Evolutionary conservation across 2,329 filamentous ascomycete species (phyloP).

Genomic region (Sordariomycetes sp.): DNA sequence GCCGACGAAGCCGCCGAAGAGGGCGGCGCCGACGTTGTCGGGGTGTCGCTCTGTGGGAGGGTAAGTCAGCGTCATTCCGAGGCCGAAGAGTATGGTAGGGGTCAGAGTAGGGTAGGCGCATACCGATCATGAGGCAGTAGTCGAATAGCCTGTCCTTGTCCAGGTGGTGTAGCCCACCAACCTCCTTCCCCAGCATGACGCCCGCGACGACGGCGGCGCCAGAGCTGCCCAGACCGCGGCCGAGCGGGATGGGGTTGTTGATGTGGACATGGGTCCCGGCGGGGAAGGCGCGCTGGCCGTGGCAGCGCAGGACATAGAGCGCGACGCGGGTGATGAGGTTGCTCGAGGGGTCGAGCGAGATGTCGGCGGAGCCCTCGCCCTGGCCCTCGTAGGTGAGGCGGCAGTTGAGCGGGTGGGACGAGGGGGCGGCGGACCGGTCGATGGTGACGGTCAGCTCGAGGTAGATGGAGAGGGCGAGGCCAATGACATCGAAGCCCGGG

Average conservation of each 20-base stretch:
- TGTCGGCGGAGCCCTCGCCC: constrained; percentile 55
- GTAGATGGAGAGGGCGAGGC: constrained; percentile 85
- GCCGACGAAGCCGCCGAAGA: constrained; percentile 93
- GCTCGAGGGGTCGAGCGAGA: constrained; percentile 69
- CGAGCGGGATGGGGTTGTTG: constrained; percentile 87
- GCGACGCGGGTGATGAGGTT: constrained; percentile 93
- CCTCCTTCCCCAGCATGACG: constrained; percentile 83
- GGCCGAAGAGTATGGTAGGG: background rate
- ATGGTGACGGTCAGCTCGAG: constrained; percentile 79
- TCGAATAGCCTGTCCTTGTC: constrained; percentile 77
- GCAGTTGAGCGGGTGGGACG: constrained; percentile 65
- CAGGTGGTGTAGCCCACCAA: constrained; percentile 62
- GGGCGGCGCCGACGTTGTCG: constrained; percentile 86
- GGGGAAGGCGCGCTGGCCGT: constrained; percentile 76
- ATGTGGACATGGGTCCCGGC: constrained; percentile 83
- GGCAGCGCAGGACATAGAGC: constrained; percentile 86
- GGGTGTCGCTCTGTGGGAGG: constrained; percentile 60
- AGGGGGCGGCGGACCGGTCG: constrained; percentile 35
- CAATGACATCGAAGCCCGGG: constrained; percentile 95
- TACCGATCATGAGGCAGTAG: constrained; percentile 93
- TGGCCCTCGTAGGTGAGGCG: constrained; percentile 81
- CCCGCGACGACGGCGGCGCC: constrained; percentile 92
- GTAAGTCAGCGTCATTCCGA: background rate
- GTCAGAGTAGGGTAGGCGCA: constrained; percentile 10
- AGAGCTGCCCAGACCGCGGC: constrained; percentile 85